Evolutionary conservation across 352 stramenopile species (phyloP), one percentile per base, ranked within the genome.

Genomic region (Stramenopiles sp.): DNA sequence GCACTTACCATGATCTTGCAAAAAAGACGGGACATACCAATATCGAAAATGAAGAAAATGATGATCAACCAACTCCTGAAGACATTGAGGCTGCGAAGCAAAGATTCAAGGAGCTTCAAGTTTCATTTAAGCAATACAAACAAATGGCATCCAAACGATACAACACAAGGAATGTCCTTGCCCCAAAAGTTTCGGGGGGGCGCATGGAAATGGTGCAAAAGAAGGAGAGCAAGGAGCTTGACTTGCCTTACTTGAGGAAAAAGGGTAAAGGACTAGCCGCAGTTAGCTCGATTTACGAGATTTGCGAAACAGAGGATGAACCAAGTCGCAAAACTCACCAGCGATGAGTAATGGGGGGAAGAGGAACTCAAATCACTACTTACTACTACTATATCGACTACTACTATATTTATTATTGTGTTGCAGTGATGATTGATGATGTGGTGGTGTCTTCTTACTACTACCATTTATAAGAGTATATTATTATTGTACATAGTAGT

Each of bases 111-210:
- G 71, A 78, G 8, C 22, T 33, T 14, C 71, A 78, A 78, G 31
- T 78, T 8, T 14, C 71, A 33, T 78, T 14, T 78, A 33, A 31
- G 22, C 71, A 78, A 33, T 78, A 78, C 71, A 78, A 78, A 33
- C 4, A 78, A 33, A 78, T 78, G 71, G 71, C 71, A 33, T 4
- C 71, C 30, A 78, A 78, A 14, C 71, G 71, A 78, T 78, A 78
- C 22, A 33, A 78, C 8, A 78, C 30, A 33, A 4, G 31, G 14
- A 78, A 78, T 33, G 71, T 33, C 8, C 8, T 78, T 14, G 30
- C 22, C 4, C 30, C 30, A 33, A 31, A 31, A 33, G 14, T 14
- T 31, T 14, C 8, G 22, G 30, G 71, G 1, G 71, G 31, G 8
- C 30, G 71, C 4, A 33, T 78, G 31, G 71, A 78, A 33, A 33